Percentiles rank a stretch among this genome's conserved stretches.
Conservation (phyloP, 2,329 filamentous ascomycete species). For the Dactylellina haptotyla region DNA sequence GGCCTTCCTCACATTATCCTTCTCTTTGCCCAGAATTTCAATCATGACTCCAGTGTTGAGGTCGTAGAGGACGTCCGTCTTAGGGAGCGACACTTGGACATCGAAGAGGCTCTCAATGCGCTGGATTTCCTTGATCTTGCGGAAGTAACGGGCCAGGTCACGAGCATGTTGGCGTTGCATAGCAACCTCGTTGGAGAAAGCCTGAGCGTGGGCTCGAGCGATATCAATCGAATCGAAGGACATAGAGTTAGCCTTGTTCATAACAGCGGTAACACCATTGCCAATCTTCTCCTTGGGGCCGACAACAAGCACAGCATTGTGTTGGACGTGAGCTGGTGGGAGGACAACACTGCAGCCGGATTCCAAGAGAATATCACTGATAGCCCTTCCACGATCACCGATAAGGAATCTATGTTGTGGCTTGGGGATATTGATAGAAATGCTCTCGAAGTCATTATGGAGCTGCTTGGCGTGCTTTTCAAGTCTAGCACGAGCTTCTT, state of each 20-base stretch:
- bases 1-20: constrained; percentile 56
- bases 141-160: constrained; percentile 87
- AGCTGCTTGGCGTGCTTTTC: constrained; percentile 81
- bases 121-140: constrained; percentile 81
- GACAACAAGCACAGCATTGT: constrained; percentile 84
- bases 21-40: constrained; percentile 78
- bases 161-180: constrained; percentile 75
- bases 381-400: constrained; percentile 79
- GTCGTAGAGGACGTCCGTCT: constrained; percentile 60
- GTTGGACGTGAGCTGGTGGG: constrained; percentile 78
- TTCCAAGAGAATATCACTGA: constrained; percentile 86
- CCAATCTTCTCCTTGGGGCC: constrained; percentile 80
- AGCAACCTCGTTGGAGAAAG: constrained; percentile 71
- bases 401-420: constrained; percentile 90
- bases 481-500: constrained; percentile 80
- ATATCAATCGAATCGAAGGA: constrained; percentile 83
- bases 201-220: constrained; percentile 78
- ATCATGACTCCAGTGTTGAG: constrained; percentile 53
- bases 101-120: constrained; percentile 73
- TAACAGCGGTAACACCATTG: constrained; percentile 80
- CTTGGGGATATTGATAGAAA: constrained; percentile 79
- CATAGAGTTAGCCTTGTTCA: constrained; percentile 88
- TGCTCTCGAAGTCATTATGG: constrained; percentile 77
- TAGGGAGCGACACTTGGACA: constrained; percentile 64
- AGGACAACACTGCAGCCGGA: constrained; percentile 91